Conservation (phyloP, 352 stramenopile genomes). For the Pythium utonaiense region DNA sequence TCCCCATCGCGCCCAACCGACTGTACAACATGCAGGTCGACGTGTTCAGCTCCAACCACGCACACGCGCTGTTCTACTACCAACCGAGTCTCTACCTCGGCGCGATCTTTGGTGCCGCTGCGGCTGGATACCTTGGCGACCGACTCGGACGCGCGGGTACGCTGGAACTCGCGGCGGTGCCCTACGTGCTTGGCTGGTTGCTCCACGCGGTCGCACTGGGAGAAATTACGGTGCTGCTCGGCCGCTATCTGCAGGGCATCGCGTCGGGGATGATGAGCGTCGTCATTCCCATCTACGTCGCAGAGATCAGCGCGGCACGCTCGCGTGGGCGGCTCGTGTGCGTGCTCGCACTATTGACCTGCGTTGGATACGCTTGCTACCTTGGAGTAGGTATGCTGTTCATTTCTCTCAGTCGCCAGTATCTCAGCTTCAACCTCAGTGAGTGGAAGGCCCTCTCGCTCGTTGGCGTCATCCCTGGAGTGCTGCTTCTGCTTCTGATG, state of each 20-base stretch:
- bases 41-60: slow-evolving; percentile 69
- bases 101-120: slow-evolving; percentile 52
- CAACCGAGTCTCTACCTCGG: slow-evolving; percentile 61
- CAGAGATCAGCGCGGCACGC: slow-evolving; percentile 60
- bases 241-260: slow-evolving; percentile 58
- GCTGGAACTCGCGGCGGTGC: slow-evolving; percentile 71
- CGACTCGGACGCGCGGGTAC: slow-evolving; percentile 59
- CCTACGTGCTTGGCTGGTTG: slow-evolving; percentile 71
- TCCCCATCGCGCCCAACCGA: slow-evolving; percentile 60
- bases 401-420: slow-evolving; percentile 58
- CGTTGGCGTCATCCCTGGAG: slow-evolving; percentile 39
- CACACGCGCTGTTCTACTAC: slow-evolving; percentile 70
- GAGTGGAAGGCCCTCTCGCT: slow-evolving; percentile 76
- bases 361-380: slow-evolving; percentile 44
- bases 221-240: slow-evolving; percentile 60
- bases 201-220: slow-evolving; percentile 61
- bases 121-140: slow-evolving; percentile 56
- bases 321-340: slow-evolving; percentile 60
- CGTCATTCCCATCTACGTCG: slow-evolving; percentile 63
- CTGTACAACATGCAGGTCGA: slow-evolving; percentile 87
- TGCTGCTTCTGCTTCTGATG: slow-evolving; percentile 54
- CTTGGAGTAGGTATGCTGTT: slow-evolving; percentile 54
- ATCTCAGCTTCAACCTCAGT: slow-evolving; percentile 75
- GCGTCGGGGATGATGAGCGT: slow-evolving; percentile 57
- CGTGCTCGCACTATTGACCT: slow-evolving; percentile 33